Conservation (phyloP, 345 rosid genomes). For the Brassica rapa region DNA sequence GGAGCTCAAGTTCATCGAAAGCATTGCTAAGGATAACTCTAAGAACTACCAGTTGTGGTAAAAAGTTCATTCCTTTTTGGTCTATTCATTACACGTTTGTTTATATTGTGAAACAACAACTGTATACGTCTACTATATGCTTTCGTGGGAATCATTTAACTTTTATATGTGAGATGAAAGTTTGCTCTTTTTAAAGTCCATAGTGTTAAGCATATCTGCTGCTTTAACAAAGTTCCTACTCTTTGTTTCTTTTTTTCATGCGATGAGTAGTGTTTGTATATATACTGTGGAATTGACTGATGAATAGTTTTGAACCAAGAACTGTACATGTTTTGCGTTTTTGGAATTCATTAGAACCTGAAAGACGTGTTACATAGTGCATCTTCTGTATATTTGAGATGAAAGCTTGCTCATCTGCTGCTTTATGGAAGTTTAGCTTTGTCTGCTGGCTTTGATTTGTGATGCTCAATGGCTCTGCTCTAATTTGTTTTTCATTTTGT, state of each 20-base stretch:
- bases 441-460: background rate
- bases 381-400: background rate
- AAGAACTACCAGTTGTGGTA: conserved; percentile 94
- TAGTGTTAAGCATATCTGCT: no score
- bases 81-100: background rate
- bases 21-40: conserved; percentile 62
- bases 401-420: background rate
- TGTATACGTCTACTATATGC: no score
- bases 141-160: no score
- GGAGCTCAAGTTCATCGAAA: conserved; percentile 62
- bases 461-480: conserved; percentile 12
- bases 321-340: background rate
- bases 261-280: no score
- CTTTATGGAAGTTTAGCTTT: background rate
- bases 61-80: conserved; percentile 23
- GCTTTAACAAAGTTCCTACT: no score
- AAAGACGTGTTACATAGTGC: no score
- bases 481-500: background rate
- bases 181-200: no score
- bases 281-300: no score
- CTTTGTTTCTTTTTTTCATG: no score
- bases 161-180: no score
- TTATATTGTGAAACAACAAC: background rate
- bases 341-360: background rate
- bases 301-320: background rate